These are phyloP conservation scores for Rhizoclosmatium sp. DNA, from an alignment of 192 early-diverging fungal species.

Conservation along the genomic window DNA sequence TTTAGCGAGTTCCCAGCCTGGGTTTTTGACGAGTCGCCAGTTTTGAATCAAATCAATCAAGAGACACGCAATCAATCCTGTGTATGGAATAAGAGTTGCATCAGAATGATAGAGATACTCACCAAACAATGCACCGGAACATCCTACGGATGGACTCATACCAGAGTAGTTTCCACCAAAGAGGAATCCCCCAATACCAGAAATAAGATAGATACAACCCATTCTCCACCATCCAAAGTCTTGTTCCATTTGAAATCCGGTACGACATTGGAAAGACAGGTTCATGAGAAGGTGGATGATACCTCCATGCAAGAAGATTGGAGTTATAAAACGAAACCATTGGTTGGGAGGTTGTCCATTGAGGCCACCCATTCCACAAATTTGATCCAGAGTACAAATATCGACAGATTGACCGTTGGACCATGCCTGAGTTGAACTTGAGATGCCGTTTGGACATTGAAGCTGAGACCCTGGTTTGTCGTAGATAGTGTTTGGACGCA, in stretches of 20 bases:
- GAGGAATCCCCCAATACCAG: slow-evolving; percentile 81
- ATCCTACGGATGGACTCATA: slow-evolving; percentile 63
- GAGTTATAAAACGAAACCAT: slow-evolving; percentile 79
- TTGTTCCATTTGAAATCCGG: slow-evolving; percentile 76
- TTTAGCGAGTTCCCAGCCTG: slow-evolving; percentile 73
- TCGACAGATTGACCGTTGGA: slow-evolving; percentile 11
- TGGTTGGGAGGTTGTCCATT: slow-evolving; percentile 69
- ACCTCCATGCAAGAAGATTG: slow-evolving; percentile 88
- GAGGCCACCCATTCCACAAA: slow-evolving; percentile 71
- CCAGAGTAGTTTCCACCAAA: slow-evolving; percentile 75
- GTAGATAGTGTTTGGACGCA: slow-evolving; percentile 52
- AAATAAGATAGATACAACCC: slow-evolving; percentile 73
- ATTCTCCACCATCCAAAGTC: slow-evolving; percentile 80
- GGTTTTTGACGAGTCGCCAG: slow-evolving; percentile 72
- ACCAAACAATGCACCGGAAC: slow-evolving; percentile 65
- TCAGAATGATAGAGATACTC: neutral
- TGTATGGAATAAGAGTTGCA: neutral
- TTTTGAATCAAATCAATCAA: slow-evolving; percentile 81
- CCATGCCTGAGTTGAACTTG: slow-evolving; percentile 5
- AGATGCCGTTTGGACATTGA: slow-evolving; percentile 56
- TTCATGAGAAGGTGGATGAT: slow-evolving; percentile 82
- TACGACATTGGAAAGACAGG: slow-evolving; percentile 70
- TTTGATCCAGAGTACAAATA: slow-evolving; percentile 61
- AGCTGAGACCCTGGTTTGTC: slow-evolving; percentile 22
- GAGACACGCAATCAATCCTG: slow-evolving; percentile 80